Evolutionary conservation across 768 basidiomycete genomes (phyloP).

Genomic region (Boletus fagicola): DNA sequence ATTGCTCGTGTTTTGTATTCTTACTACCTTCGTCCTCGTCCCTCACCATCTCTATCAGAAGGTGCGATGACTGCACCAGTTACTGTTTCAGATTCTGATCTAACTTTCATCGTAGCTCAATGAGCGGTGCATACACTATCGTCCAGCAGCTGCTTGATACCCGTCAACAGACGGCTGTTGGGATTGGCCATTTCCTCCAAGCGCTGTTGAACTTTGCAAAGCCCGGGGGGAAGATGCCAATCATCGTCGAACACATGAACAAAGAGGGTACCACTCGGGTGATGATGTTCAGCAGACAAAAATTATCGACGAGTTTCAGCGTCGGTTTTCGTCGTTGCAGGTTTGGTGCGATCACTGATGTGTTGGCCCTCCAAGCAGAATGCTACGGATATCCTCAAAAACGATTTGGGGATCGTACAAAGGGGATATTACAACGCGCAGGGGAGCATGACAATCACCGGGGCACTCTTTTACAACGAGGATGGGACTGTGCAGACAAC

Average conservation of each 20-base stretch:
- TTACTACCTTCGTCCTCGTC: background rate
- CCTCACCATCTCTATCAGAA: conserved; percentile 15
- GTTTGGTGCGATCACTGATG: background rate
- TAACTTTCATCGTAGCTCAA: background rate
- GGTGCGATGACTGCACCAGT: background rate
- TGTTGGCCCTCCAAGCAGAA: background rate
- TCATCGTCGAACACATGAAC: conserved; percentile 6
- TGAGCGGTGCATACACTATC: conserved; percentile 9
- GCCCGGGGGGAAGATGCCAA: background rate
- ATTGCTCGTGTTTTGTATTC: background rate
- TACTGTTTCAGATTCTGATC: background rate
- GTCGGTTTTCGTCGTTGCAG: background rate
- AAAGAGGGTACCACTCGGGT: background rate
- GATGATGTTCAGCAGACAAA: conserved; percentile 14
- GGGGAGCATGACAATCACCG: background rate
- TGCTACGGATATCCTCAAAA: background rate
- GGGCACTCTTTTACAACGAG: conserved; percentile 8
- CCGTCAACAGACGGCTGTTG: background rate
- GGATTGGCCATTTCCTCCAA: conserved; percentile 50
- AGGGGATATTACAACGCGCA: background rate
- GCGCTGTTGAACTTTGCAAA: conserved; percentile 40
- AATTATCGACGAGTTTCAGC: background rate
- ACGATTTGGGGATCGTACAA: background rate
- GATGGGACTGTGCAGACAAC: background rate
- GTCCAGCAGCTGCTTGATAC: conserved; percentile 5